phyloP scores from a whole-genome alignment of 805 yeast genomes.

The Kuraishia capsulata region DNA sequence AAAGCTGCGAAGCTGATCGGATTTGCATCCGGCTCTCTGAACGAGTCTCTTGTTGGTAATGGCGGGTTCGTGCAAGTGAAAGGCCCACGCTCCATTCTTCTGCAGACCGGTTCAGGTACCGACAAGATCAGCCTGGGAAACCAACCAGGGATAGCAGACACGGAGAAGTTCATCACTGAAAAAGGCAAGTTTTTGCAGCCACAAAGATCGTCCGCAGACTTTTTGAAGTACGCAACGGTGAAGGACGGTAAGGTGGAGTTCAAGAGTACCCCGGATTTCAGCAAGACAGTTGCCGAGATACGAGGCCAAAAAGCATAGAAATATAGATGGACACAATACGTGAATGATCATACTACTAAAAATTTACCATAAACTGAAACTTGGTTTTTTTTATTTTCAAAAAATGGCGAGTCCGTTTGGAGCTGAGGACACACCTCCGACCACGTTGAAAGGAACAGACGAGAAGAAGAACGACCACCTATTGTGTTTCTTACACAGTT shows the following conservation, averaged over 20 bases:
- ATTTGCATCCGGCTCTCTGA: conserved; percentile 5
- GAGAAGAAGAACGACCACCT: conserved; percentile 21
- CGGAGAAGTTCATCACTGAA: conserved; percentile 14
- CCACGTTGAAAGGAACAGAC: conserved; percentile 21
- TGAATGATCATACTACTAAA: background rate
- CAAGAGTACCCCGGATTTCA: conserved; percentile 34
- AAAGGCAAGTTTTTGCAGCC: conserved; percentile 1
- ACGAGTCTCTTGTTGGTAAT: conserved; percentile 20
- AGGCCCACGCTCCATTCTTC: conserved; percentile 45
- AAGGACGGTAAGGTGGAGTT: conserved; percentile 31
- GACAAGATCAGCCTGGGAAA: conserved; percentile 12
- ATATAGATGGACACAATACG: background rate
- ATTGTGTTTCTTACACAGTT: conserved; percentile 13
- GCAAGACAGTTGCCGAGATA: conserved; percentile 23
- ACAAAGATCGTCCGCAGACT: conserved; percentile 26
- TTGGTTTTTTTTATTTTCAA: too few relatives aligned
- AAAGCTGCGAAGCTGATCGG: background rate
- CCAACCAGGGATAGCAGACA: conserved; percentile 5
- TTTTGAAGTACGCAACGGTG: conserved; percentile 37
- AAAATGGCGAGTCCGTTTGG: conserved; percentile 35
- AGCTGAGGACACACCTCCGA: conserved; percentile 24
- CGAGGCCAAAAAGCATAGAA: background rate
- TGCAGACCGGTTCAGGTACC: conserved; percentile 32
- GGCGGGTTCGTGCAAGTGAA: conserved; percentile 37
- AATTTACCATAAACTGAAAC: too few relatives aligned